phyloP scores from a whole-genome alignment of 2,329 filamentous ascomycete species.

The Aspergillus ustus region DNA sequence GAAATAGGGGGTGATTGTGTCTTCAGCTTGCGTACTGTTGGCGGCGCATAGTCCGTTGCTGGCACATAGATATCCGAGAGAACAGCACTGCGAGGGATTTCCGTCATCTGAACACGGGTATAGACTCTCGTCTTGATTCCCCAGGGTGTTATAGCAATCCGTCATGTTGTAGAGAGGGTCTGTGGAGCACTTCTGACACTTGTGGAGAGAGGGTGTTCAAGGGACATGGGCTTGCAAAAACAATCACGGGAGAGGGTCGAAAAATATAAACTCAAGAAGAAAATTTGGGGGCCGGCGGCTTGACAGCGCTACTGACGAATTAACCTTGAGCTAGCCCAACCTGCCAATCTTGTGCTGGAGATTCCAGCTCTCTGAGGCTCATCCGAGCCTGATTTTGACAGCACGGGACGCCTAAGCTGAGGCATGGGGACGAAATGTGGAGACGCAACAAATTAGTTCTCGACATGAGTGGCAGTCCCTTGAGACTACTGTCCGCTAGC shows the following conservation, averaged over 20 bases:
- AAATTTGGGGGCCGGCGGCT: neutral
- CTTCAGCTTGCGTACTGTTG: neutral
- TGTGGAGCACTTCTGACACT: neutral
- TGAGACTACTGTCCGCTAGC: neutral
- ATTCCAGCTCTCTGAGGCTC: neutral
- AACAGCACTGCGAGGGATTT: neutral
- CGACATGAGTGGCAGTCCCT: neutral
- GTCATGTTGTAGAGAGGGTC: neutral
- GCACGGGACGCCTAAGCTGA: neutral
- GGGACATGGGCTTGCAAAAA: neutral
- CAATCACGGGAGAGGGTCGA: neutral
- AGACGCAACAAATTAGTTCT: neutral
- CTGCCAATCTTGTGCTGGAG: neutral
- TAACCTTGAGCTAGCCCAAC: neutral
- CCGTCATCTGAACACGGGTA: neutral
- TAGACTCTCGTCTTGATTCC: neutral
- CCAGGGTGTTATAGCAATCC: neutral
- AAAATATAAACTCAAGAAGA: neutral
- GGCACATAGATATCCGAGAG: neutral
- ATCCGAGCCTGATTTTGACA: neutral
- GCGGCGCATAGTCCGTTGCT: neutral
- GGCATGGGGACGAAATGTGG: neutral
- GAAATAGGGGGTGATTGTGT: neutral
- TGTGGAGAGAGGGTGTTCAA: neutral
- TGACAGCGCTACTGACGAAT: neutral